Percentiles rank a stretch among this genome's conserved stretches.
Conservation (phyloP, 257 asterid genomes). For the Solanum gandarillasii region DNA sequence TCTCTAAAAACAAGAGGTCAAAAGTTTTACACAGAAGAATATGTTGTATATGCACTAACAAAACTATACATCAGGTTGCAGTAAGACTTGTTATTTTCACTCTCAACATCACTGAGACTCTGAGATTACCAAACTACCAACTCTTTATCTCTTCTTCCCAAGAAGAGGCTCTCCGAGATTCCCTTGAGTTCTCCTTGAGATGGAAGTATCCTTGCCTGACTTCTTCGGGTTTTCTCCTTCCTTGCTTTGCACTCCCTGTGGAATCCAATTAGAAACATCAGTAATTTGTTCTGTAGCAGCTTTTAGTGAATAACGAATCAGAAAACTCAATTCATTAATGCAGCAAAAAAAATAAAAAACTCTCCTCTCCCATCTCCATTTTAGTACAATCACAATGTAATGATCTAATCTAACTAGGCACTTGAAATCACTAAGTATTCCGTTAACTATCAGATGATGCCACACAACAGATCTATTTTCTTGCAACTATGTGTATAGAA, state of each 20-base stretch:
- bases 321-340: neutral
- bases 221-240: slow-evolving; percentile 33
- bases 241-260: slow-evolving; percentile 53
- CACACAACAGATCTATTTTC: neutral
- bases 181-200: slow-evolving; percentile 16
- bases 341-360: neutral
- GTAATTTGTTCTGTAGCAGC: neutral
- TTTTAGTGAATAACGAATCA: neutral
- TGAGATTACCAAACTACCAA: neutral
- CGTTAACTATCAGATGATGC: neutral
- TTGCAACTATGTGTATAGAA: neutral
- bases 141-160: slow-evolving; percentile 14
- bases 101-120: neutral
- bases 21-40: neutral
- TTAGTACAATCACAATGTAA: neutral
- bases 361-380: neutral
- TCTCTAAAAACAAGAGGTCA: neutral
- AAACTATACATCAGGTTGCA: neutral
- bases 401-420: neutral
- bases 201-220: slow-evolving; percentile 23
- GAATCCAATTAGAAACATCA: neutral
- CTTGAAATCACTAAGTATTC: neutral
- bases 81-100: neutral
- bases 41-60: neutral
- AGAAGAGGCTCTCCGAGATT: slow-evolving; percentile 26